These are phyloP conservation scores for Pleurozium schreberi DNA, from an alignment of 225 moss, liverwort and hornwort species.

Conservation along the genomic window DNA sequence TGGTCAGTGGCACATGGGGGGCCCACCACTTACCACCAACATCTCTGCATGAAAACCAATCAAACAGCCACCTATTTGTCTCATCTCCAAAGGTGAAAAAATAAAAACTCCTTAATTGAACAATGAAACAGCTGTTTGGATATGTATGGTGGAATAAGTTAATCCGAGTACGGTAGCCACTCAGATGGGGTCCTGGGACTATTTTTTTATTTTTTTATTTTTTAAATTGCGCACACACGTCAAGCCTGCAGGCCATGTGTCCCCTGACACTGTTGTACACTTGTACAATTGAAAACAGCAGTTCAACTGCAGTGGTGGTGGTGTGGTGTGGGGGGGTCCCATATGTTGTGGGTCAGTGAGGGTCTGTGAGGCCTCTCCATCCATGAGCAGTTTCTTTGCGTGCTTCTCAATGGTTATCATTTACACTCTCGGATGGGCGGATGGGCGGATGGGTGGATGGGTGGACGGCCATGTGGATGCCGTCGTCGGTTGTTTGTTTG, in stretches of 20 bases:
- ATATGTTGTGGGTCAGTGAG: no score
- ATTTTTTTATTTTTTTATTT: neutral
- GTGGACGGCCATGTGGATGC: no score
- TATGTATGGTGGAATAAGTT: neutral
- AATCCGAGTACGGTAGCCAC: no score
- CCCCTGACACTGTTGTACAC: neutral
- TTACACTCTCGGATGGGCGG: fast-evolving
- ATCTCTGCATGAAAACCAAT: neutral
- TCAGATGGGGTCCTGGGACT: neutral
- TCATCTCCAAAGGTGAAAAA: neutral
- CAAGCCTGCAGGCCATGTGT: neutral
- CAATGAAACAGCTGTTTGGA: neutral
- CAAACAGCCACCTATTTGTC: neutral
- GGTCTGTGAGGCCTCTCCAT: neutral
- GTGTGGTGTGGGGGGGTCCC: no score
- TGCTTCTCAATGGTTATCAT: neutral
- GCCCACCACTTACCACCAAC: no score
- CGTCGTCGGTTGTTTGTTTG: no score
- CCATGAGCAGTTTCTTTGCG: neutral
- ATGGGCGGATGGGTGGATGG: neutral
- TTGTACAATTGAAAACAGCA: fast-evolving
- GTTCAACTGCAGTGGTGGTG: no score
- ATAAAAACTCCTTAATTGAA: no score
- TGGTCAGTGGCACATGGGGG: no score
- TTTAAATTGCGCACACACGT: neutral